These are phyloP conservation scores for Solanum neorickii DNA, from an alignment of 257 asterid species.

Conservation along the genomic window DNA sequence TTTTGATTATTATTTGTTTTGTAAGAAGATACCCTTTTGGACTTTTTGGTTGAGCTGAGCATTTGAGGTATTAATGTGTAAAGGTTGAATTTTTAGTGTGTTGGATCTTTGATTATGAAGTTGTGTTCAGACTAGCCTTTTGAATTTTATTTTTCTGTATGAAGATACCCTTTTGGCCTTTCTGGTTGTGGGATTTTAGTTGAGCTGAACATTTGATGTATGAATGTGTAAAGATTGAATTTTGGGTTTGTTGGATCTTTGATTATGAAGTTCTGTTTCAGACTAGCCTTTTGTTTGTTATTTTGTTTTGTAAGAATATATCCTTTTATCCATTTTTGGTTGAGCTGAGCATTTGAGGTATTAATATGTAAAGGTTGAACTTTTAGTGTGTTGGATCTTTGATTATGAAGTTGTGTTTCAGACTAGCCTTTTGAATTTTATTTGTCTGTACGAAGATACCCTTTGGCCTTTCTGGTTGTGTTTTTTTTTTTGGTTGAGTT, in stretches of 20 bases:
- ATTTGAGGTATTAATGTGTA: neutral
- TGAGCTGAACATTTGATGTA: neutral
- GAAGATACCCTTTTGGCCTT: neutral
- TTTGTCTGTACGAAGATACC: neutral
- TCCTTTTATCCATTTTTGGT: neutral
- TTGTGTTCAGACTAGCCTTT: too few species aligned
- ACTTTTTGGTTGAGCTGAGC: neutral
- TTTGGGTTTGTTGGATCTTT: neutral
- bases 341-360: neutral
- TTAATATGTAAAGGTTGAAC: neutral
- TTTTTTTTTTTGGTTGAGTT: neutral
- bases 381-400: slow-evolving; percentile 2
- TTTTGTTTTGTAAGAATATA: neutral
- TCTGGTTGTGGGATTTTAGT: neutral
- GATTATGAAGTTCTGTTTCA: neutral
- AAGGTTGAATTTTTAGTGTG: neutral
- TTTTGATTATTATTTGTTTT: neutral
- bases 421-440: neutral
- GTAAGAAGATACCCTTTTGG: neutral
- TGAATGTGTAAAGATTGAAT: neutral
- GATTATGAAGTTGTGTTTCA: neutral
- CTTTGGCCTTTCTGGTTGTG: neutral
- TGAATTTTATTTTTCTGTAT: too few species aligned
- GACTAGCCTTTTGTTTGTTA: neutral
- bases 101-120: neutral